phyloP scores from a whole-genome alignment of 495 filamentous ascomycete genomes.

The Lineolata rhizophorae region DNA sequence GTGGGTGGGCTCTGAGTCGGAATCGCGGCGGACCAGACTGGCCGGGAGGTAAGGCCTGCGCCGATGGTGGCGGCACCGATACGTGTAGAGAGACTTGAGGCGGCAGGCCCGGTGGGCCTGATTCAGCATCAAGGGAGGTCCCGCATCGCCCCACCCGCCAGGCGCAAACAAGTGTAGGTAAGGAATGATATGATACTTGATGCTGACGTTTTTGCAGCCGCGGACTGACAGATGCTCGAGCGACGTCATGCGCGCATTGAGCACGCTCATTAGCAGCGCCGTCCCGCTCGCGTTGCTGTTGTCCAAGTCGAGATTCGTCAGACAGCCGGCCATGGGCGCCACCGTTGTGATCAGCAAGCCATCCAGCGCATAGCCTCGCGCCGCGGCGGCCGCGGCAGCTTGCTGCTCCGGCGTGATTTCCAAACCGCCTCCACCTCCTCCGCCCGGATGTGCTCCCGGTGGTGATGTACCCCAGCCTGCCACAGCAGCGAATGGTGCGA shows the following conservation, averaged over 20 bases:
- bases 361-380: conserved; percentile 32
- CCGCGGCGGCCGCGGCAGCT: conserved; percentile 26
- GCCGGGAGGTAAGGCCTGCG: conserved; percentile 34
- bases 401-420: conserved; percentile 23
- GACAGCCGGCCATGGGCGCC: conserved; percentile 29
- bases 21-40: conserved; percentile 32
- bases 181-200: conserved; percentile 42
- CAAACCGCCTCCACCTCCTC: no score
- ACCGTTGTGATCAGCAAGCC: conserved; percentile 32
- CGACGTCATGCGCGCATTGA: conserved; percentile 28
- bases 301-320: conserved; percentile 34
- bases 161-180: conserved; percentile 19
- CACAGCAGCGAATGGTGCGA: no score
- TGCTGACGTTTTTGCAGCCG: conserved; percentile 42
- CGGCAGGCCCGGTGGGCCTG: conserved; percentile 8
- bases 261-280: conserved; percentile 28
- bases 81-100: conserved; percentile 37
- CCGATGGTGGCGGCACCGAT: conserved; percentile 37
- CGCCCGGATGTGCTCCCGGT: no score
- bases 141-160: no score
- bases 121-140: no score
- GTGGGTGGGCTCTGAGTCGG: conserved; percentile 39
- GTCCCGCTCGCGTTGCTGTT: conserved; percentile 38
- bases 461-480: no score
- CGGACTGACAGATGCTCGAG: conserved; percentile 37